Conservation (phyloP, 176 grass and related monocot species). For the Eleusine indica region DNA sequence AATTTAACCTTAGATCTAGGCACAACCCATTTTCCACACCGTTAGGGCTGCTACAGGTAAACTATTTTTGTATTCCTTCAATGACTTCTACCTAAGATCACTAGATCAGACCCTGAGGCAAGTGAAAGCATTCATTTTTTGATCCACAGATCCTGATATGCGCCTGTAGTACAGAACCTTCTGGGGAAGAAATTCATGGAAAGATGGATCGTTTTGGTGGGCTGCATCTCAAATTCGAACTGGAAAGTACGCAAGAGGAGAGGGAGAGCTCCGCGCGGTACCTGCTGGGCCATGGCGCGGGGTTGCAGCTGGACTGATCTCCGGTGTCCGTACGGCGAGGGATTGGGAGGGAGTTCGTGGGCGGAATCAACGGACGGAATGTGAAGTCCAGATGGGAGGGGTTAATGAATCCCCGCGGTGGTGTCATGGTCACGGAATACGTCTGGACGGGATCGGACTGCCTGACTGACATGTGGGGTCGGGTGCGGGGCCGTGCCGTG, state of each 20-base stretch:
- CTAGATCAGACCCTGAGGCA: not conserved
- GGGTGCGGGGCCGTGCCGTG: too few species aligned
- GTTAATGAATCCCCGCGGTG: not conserved
- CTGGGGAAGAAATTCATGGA: not conserved
- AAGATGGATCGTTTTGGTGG: not conserved
- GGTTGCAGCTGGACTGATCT: not conserved
- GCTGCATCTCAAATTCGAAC: not conserved
- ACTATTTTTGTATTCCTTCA: not conserved
- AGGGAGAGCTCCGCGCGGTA: not conserved
- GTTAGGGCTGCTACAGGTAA: not conserved
- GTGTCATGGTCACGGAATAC: not conserved
- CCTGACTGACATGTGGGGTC: not conserved
- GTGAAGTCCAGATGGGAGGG: not conserved
- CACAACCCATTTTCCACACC: not conserved
- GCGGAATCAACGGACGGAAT: not conserved
- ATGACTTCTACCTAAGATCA: not conserved
- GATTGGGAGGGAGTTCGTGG: not conserved
- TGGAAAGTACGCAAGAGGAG: not conserved
- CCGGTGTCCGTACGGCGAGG: not conserved
- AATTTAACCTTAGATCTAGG: slow-evolving; percentile 2
- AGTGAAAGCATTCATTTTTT: not conserved
- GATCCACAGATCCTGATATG: not conserved
- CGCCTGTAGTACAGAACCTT: not conserved
- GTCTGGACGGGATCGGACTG: not conserved
- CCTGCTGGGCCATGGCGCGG: slow-evolving; percentile 15